Evolutionary conservation across 192 early-diverging fungal species (phyloP).

Genomic region (Rhizophagus clarus): DNA sequence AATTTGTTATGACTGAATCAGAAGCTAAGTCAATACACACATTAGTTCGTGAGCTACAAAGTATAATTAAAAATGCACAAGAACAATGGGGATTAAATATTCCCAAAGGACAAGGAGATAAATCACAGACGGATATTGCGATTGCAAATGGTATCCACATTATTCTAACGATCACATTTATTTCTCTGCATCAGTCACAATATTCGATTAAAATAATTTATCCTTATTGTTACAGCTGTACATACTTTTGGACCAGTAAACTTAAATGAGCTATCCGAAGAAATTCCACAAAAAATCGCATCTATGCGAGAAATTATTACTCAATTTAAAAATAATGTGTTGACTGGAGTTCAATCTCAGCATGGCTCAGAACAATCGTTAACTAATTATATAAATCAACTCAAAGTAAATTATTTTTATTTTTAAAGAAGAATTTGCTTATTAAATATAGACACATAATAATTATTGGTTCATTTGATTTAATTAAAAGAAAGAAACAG

Average conservation of each 20-base stretch:
- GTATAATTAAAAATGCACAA: constrained; percentile 19
- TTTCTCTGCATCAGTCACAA: background rate
- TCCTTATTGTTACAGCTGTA: background rate
- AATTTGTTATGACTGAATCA: constrained; percentile 4
- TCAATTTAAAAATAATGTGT: background rate
- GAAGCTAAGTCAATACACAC: background rate
- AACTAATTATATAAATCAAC: background rate
- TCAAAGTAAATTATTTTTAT: background rate
- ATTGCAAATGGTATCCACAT: background rate
- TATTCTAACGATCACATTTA: background rate
- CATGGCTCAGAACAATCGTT: no score
- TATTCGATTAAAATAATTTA: background rate
- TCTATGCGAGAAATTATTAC: background rate
- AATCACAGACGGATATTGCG: background rate
- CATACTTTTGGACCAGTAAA: constrained; percentile 28
- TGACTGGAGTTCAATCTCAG: no score
- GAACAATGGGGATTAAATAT: background rate
- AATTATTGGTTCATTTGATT: background rate
- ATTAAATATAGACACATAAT: background rate
- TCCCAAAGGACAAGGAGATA: no score
- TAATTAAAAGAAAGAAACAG: constrained; percentile 23
- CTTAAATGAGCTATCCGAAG: background rate
- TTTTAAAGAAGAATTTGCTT: background rate
- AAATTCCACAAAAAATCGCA: constrained; percentile 22
- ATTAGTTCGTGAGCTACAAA: constrained; percentile 5